These are phyloP conservation scores for Fusarium sarcochroum DNA, from an alignment of 2,329 filamentous ascomycete species.

Conservation along the genomic window DNA sequence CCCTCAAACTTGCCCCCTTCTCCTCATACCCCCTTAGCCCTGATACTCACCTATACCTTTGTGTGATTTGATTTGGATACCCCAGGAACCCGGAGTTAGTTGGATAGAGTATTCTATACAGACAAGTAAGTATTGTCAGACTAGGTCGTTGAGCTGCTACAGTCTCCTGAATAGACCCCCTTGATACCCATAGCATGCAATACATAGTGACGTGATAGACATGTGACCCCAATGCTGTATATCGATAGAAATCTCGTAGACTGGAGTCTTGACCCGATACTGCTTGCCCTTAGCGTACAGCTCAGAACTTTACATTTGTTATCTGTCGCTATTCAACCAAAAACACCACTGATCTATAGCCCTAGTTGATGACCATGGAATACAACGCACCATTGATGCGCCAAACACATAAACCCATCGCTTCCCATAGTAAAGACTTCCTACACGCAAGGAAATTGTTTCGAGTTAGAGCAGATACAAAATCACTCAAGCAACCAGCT, in stretches of 20 bases:
- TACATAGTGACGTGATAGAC: background rate
- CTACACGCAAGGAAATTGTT: slow-evolving; percentile 6
- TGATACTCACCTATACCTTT: no score
- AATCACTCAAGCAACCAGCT: background rate
- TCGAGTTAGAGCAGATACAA: slow-evolving; percentile 3
- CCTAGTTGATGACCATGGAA: slow-evolving; percentile 19
- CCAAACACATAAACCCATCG: slow-evolving; percentile 30
- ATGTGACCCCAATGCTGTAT: background rate
- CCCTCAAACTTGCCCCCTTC: no score
- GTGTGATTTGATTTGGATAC: no score
- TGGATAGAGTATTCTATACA: background rate
- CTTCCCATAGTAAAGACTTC: slow-evolving; percentile 26
- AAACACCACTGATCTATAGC: slow-evolving; percentile 26
- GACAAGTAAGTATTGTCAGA: background rate
- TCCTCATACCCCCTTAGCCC: no score
- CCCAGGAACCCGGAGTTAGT: no score
- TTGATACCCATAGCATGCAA: background rate
- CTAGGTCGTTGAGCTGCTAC: background rate
- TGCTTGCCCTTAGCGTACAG: background rate
- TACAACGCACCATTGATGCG: slow-evolving; percentile 31
- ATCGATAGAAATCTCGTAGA: slow-evolving; percentile 11
- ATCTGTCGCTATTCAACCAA: slow-evolving; percentile 9
- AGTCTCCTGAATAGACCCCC: background rate
- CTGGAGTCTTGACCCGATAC: background rate
- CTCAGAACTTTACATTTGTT: background rate